phyloP scores from a whole-genome alignment of 2,329 filamentous ascomycete genomes.

The Onygenales sp. region DNA sequence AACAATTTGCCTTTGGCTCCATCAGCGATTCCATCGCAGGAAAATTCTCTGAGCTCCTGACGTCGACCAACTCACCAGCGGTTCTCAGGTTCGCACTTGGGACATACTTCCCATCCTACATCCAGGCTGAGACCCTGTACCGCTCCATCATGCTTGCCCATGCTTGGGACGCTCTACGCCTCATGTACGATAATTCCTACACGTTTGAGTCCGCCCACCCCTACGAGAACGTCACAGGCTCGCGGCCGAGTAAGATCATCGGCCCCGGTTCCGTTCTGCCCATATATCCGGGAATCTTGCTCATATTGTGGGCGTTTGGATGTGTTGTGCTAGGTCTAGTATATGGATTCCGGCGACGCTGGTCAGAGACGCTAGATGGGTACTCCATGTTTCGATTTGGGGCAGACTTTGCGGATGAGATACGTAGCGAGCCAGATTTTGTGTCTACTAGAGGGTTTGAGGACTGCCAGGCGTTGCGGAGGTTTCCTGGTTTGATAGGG shows the following conservation, averaged over 20 bases:
- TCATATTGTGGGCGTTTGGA: conserved; percentile 5
- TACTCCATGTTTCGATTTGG: conserved; percentile 9
- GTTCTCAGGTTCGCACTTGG: too few relatives aligned
- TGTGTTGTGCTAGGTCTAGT: conserved; percentile 4
- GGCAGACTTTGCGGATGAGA: conserved; percentile 3
- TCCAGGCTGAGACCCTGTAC: too few relatives aligned
- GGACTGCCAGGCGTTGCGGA: neutral
- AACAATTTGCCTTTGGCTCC: too few relatives aligned
- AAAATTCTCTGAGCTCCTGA: too few relatives aligned
- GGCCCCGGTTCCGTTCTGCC: neutral
- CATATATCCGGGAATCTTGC: neutral
- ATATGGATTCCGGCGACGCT: conserved; percentile 7
- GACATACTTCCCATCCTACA: too few relatives aligned
- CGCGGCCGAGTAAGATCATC: neutral
- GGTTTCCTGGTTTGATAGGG: neutral
- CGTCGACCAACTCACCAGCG: too few relatives aligned
- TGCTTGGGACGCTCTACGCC: too few relatives aligned
- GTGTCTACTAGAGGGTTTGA: neutral
- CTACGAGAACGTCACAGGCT: neutral
- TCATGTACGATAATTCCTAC: too few relatives aligned
- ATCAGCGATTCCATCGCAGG: too few relatives aligned
- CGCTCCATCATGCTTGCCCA: too few relatives aligned
- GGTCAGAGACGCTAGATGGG: conserved; percentile 9
- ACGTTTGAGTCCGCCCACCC: too few relatives aligned
- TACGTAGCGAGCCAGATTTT: neutral